These are phyloP conservation scores for Globisporangium uncinulatum DNA, from an alignment of 352 stramenopile genomes.

Conservation along the genomic window DNA sequence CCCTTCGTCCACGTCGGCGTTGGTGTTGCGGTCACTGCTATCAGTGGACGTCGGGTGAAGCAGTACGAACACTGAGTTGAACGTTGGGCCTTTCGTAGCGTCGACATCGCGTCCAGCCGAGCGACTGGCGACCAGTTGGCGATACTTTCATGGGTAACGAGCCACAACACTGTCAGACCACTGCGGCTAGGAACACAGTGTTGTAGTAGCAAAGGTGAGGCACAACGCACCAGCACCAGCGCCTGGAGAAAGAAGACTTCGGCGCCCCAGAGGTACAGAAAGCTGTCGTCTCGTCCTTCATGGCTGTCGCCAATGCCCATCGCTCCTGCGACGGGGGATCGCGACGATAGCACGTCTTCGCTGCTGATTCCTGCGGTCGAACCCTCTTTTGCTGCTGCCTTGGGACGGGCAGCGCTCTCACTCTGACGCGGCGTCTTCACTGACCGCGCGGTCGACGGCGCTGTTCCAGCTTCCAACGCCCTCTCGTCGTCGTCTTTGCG, in stretches of 20 bases:
- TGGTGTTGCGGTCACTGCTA: not conserved
- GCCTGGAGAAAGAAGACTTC: constrained; percentile 61
- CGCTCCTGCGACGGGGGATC: not conserved
- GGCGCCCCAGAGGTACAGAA: constrained; percentile 52
- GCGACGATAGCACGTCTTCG: not conserved
- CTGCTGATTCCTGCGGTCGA: not conserved
- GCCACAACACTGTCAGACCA: not conserved
- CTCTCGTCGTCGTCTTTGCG: not conserved
- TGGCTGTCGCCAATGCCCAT: constrained; percentile 6
- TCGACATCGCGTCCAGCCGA: constrained; percentile 14
- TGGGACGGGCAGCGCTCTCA: not conserved
- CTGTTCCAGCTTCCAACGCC: constrained; percentile 1
- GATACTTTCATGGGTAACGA: constrained; percentile 15
- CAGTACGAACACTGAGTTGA: constrained; percentile 35
- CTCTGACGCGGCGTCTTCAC: constrained; percentile 22
- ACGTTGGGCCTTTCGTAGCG: constrained; percentile 21
- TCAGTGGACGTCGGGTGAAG: constrained; percentile 10
- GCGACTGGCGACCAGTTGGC: constrained; percentile 23
- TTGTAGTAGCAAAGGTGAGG: not conserved
- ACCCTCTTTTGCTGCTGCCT: constrained; percentile 8
- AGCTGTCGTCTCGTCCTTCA: constrained; percentile 49
- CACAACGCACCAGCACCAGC: constrained; percentile 30
- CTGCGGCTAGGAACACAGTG: not conserved
- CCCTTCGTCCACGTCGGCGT: not conserved
- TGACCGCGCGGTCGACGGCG: constrained; percentile 23